Percentiles rank a stretch among this genome's conserved stretches.
Evolutionary conservation across 2,329 filamentous ascomycete species (phyloP).

Genomic region (Ramularia endophylla): DNA sequence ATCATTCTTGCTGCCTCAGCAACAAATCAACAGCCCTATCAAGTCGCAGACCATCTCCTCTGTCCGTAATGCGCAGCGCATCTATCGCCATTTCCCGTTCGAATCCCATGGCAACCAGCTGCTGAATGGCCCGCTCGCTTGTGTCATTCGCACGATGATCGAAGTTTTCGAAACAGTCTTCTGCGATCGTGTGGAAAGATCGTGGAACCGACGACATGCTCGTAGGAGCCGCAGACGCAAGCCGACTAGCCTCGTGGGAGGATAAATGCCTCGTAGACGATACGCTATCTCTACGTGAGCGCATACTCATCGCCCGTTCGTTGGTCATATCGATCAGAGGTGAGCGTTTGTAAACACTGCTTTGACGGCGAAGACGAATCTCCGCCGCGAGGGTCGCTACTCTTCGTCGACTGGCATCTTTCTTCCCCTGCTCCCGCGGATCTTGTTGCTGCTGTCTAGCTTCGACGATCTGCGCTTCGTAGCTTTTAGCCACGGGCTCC

Average conservation of each 20-base stretch:
- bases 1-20: slow-evolving; percentile 30
- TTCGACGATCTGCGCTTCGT: slow-evolving; percentile 46
- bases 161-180: too few relatives aligned
- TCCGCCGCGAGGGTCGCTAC: slow-evolving; percentile 40
- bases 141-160: slow-evolving; percentile 35
- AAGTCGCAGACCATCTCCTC: slow-evolving; percentile 53
- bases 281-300: slow-evolving; percentile 19
- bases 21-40: slow-evolving; percentile 53
- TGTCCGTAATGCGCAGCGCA: slow-evolving; percentile 54
- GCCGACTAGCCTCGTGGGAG: neutral
- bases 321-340: slow-evolving; percentile 33
- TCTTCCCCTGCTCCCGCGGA: slow-evolving; percentile 31
- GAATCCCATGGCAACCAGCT: slow-evolving; percentile 57
- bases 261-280: neutral
- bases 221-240: slow-evolving; percentile 20
- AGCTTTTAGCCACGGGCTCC: slow-evolving; percentile 54
- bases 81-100: slow-evolving; percentile 49
- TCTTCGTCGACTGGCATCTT: slow-evolving; percentile 37
- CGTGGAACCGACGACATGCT: slow-evolving; percentile 4
- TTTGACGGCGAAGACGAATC: slow-evolving; percentile 34
- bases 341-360: slow-evolving; percentile 31
- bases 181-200: slow-evolving; percentile 26
- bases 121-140: slow-evolving; percentile 50
- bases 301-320: slow-evolving; percentile 34
- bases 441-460: slow-evolving; percentile 27